A percentile compares a stretch with the other conserved stretches of the same genome.
Conservation (phyloP, 306 rosid genomes). For the Trifolium repens region DNA sequence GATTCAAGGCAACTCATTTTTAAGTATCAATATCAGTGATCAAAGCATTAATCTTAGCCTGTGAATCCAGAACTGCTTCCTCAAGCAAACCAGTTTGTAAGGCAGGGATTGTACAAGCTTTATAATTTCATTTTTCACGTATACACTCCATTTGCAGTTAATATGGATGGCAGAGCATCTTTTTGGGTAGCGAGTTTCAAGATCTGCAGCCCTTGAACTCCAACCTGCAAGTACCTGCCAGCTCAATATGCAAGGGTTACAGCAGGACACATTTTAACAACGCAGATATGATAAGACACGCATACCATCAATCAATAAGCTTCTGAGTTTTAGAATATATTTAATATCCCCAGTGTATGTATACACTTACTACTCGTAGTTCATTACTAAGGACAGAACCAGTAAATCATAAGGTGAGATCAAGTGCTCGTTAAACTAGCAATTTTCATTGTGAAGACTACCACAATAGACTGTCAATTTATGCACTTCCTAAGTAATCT, state of each 20-base stretch:
- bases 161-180: constrained; percentile 39
- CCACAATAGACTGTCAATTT: too few species aligned
- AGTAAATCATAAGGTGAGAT: too few species aligned
- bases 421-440: too few species aligned
- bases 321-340: constrained; percentile 4
- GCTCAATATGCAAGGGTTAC: constrained; percentile 19
- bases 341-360: neutral
- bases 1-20: too few species aligned
- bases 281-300: constrained; percentile 11
- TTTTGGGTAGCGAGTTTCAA: constrained; percentile 69
- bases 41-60: constrained; percentile 61
- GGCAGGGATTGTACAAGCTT: too few species aligned
- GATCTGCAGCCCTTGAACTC: constrained; percentile 75
- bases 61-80: constrained; percentile 67
- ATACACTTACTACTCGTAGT: neutral
- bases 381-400: neutral
- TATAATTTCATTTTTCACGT: too few species aligned
- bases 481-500: too few species aligned
- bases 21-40: constrained; percentile 49
- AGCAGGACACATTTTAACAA: constrained; percentile 19
- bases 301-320: constrained; percentile 13
- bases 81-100: constrained; percentile 50
- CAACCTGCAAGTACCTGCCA: constrained; percentile 65
- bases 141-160: constrained; percentile 52
- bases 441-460: too few species aligned